Base-by-base conservation (phyloP, 768 basidiomycete genomes). In the Phlegmacium glaucopus region DNA sequence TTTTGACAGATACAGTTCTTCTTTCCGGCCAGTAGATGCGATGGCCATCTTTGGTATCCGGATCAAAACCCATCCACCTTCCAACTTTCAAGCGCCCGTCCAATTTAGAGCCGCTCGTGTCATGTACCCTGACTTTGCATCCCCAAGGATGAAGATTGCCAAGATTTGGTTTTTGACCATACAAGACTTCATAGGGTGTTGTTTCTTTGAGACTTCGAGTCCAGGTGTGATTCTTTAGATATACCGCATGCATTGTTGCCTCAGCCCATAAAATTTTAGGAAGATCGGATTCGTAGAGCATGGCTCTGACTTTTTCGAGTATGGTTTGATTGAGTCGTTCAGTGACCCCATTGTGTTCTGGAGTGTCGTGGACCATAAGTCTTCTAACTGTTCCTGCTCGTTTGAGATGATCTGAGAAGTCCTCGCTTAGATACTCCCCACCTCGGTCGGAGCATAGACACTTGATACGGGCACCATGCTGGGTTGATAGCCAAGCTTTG, bases 391-490 rank as follows among this genome's bases (percentile, higher is more conserved):
- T 32, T 32, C 30, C 30, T 8, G 30, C 30, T 32, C 30, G 8
- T 8, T 8, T 13, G 22, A 55, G 46, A 29, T 51, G 42, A 30
- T 34, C 43, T 11, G 22, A 15, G 25, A 55, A 55, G 17, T 48
- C 46, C 8, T 37, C 10, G 18, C 29, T 36, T 5, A 37, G 36
- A 26, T 55, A 55, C 32, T 55, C 44, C 12, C 52, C 52, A 3
- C 78, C 72, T 13, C 60, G 57, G 57, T 80, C 74, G 0, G 64
- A 67, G 35, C 64, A 68, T 1, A 78, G 52, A 7, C 37, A 25
- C 42, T 71, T 68, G 47, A 75, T 55, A 1, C 39, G 12, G 0
- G 50, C 48, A 13, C 58, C 34, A 32, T 53, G 48, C 44, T n/a
- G n/a, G n/a, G n/a, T n/a, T n/a, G n/a, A n/a, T n/a, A n/a, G n/a